Evolutionary conservation across 495 filamentous ascomycete genomes (phyloP).

Genomic region (Penicillium egyptiacum): DNA sequence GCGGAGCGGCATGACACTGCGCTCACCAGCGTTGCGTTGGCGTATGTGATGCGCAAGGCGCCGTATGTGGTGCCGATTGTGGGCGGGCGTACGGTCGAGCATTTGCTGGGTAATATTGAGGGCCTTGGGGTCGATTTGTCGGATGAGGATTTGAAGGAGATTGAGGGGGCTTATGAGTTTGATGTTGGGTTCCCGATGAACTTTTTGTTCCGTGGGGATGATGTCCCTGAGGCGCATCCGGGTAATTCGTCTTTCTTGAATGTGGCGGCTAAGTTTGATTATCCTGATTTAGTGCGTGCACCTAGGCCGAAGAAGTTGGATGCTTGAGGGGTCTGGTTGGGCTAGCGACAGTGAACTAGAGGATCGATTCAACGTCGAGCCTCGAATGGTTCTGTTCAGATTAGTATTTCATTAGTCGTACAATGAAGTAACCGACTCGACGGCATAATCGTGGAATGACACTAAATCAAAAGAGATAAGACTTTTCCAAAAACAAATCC

Average conservation of each 20-base stretch:
- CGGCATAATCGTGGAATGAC: neutral
- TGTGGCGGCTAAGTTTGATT: conserved; percentile 24
- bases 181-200: conserved; percentile 61
- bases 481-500: conserved; percentile 26
- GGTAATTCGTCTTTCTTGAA: conserved; percentile 18
- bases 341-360: neutral
- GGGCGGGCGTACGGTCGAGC: conserved; percentile 63
- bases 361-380: neutral
- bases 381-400: neutral
- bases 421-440: neutral
- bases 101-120: conserved; percentile 69
- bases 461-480: neutral
- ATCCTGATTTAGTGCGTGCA: conserved; percentile 23
- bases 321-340: conserved; percentile 7
- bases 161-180: conserved; percentile 61
- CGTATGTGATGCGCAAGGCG: conserved; percentile 74
- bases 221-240: conserved; percentile 21
- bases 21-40: conserved; percentile 57
- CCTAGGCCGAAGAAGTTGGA: conserved; percentile 23
- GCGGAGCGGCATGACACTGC: conserved; percentile 54
- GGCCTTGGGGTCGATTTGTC: conserved; percentile 57
- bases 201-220: conserved; percentile 40
- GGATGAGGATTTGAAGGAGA: conserved; percentile 62
- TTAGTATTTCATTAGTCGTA: neutral
- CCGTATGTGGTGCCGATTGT: conserved; percentile 76